These are phyloP conservation scores for Neurospora sp. DNA, from an alignment of 495 filamentous ascomycete species.

Conservation along the genomic window DNA sequence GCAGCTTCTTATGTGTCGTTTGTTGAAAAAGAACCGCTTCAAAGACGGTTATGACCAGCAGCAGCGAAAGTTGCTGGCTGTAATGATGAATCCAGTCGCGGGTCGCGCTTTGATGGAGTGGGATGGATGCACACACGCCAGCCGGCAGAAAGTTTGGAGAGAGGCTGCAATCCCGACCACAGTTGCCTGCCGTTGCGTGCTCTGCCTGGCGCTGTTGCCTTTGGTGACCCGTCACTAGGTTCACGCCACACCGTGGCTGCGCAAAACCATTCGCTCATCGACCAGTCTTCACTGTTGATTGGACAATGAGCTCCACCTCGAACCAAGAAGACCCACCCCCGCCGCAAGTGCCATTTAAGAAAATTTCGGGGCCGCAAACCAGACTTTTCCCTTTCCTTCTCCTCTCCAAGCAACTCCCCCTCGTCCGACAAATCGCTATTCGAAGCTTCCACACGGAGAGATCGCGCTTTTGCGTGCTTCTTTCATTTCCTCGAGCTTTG, in stretches of 20 bases:
- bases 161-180: background rate
- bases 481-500: conserved; percentile 54
- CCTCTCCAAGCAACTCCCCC: conserved; percentile 48
- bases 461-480: conserved; percentile 28
- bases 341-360: conserved; percentile 5
- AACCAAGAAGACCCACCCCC: background rate
- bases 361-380: conserved; percentile 12
- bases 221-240: background rate
- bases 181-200: background rate
- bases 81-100: background rate
- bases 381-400: conserved; percentile 22
- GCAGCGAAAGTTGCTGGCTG: background rate
- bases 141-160: background rate
- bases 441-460: conserved; percentile 96
- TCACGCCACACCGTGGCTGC: background rate
- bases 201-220: background rate
- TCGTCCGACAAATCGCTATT: conserved; percentile 99
- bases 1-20: background rate
- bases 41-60: background rate
- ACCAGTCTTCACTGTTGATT: background rate
- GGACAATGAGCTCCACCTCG: background rate
- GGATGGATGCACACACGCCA: background rate
- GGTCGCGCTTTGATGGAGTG: background rate
- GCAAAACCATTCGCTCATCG: background rate
- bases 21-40: background rate